These are phyloP conservation scores for Penicillium bovifimosum DNA, from an alignment of 495 filamentous ascomycete genomes.

Conservation along the genomic window DNA sequence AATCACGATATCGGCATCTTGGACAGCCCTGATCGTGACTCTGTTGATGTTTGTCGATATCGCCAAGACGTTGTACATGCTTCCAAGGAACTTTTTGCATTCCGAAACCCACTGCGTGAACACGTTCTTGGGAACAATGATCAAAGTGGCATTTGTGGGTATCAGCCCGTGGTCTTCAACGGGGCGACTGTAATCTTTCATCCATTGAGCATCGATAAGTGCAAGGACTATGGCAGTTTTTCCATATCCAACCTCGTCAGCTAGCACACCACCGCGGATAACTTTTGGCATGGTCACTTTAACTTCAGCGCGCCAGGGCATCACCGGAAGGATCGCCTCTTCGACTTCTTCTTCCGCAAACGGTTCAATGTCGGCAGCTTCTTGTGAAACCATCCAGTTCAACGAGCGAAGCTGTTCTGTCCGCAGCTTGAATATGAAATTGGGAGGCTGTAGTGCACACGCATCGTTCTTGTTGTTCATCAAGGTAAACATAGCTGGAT, in stretches of 20 bases:
- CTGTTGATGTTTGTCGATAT: constrained; percentile 23
- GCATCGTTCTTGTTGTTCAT: constrained; percentile 41
- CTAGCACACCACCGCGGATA: constrained; percentile 64
- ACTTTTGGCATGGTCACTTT: constrained; percentile 34
- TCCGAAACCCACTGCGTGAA: constrained; percentile 63
- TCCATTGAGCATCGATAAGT: constrained; percentile 51
- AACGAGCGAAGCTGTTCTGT: constrained; percentile 56
- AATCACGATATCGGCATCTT: constrained; percentile 53
- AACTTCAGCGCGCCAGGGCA: constrained; percentile 61
- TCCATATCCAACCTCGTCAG: constrained; percentile 58
- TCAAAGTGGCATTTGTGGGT: constrained; percentile 59
- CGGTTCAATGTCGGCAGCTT: constrained; percentile 35
- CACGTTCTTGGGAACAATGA: constrained; percentile 60
- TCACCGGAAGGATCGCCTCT: constrained; percentile 52
- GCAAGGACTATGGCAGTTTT: too few species aligned
- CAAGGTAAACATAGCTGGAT: constrained; percentile 35
- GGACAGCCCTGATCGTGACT: constrained; percentile 34
- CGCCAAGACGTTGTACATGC: constrained; percentile 35
- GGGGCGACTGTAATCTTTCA: constrained; percentile 9
- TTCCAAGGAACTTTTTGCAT: constrained; percentile 51
- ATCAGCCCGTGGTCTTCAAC: constrained; percentile 29
- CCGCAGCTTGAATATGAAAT: constrained; percentile 35
- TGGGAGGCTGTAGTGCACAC: constrained; percentile 32
- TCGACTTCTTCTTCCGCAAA: constrained; percentile 66
- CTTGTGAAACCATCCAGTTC: constrained; percentile 62